A percentile compares a stretch with the other conserved stretches of the same genome.
Conservation (phyloP, 768 basidiomycete species). For the Auriscalpium orientale region DNA sequence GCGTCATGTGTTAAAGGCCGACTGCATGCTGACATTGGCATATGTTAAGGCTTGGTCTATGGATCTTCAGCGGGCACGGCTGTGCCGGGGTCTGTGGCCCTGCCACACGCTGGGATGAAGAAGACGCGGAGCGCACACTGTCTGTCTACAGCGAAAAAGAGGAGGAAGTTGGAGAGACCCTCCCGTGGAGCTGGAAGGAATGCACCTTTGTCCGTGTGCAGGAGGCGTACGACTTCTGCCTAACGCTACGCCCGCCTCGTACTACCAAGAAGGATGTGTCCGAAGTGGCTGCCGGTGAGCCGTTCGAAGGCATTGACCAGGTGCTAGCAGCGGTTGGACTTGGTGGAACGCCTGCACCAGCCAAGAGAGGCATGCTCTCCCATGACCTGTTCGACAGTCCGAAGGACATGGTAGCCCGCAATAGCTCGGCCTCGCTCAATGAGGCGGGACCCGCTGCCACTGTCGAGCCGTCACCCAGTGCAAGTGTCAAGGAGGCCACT, state of each 20-base stretch:
- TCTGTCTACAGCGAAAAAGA: slow-evolving; percentile 44
- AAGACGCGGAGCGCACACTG: slow-evolving; percentile 53
- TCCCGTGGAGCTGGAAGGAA: slow-evolving; percentile 79
- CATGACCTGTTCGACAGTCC: slow-evolving; percentile 61
- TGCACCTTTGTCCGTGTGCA: slow-evolving; percentile 62
- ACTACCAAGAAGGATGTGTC: slow-evolving; percentile 28
- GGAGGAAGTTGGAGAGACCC: slow-evolving; percentile 33
- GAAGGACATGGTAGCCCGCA: slow-evolving; percentile 21
- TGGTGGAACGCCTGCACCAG: slow-evolving; percentile 32
- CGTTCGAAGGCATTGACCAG: slow-evolving; percentile 49
- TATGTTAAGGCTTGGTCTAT: slow-evolving; percentile 58
- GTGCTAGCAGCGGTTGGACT: slow-evolving; percentile 52
- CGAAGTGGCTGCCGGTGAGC: slow-evolving; percentile 21
- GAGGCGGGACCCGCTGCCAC: background rate
- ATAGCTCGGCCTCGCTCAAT: slow-evolving; percentile 2
- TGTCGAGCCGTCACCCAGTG: slow-evolving; percentile 22
- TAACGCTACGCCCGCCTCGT: slow-evolving; percentile 33
- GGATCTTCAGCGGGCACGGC: slow-evolving; percentile 68
- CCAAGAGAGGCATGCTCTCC: slow-evolving; percentile 50
- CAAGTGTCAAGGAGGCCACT: slow-evolving; percentile 34
- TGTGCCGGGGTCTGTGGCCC: slow-evolving; percentile 83
- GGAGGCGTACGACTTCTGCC: slow-evolving; percentile 79
- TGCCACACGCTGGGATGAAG: slow-evolving; percentile 78
- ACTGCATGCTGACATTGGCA: background rate
- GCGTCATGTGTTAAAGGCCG: background rate